These are phyloP conservation scores for Heterobasidion parviporum DNA, from an alignment of 1,284 basidiomycete genomes.

Conservation along the genomic window DNA sequence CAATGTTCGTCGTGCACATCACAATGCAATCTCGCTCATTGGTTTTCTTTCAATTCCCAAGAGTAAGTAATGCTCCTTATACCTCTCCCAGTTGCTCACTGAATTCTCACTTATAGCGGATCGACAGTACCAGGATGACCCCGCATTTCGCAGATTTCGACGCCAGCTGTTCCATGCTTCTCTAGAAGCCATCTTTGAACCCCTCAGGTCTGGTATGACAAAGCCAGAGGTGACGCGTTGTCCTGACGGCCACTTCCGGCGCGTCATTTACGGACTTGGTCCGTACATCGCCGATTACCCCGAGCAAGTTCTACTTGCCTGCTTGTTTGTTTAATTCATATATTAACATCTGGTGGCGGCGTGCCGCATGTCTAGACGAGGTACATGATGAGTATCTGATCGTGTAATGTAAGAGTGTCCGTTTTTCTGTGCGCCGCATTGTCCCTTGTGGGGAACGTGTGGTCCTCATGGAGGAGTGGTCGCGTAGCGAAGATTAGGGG, in stretches of 20 bases:
- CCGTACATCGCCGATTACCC: constrained; percentile 18
- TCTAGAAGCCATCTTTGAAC: constrained; percentile 7
- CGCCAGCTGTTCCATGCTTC: constrained; percentile 11
- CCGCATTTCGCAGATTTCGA: constrained; percentile 11
- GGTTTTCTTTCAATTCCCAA: constrained; percentile 19
- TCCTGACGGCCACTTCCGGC: constrained; percentile 10
- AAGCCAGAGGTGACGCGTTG: constrained; percentile 9
- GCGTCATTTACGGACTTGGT: constrained; percentile 3
- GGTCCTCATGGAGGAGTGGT: no score
- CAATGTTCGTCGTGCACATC: constrained; percentile 15
- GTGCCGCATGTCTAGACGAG: no score
- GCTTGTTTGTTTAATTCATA: no score
- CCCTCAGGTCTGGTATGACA: constrained; percentile 10
- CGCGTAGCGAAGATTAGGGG: no score
- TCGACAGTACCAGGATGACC: constrained; percentile 2
- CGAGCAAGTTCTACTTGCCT: constrained; percentile 11
- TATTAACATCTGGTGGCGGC: no score
- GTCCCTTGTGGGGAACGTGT: no score
- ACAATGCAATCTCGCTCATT: constrained; percentile 12
- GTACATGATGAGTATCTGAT: no score
- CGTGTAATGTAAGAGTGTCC: no score
- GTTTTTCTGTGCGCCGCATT: no score
- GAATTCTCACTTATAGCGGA: neutral
- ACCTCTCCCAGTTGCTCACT: neutral
- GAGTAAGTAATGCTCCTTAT: constrained; percentile 6